Base-by-base conservation (phyloP, 768 basidiomycete genomes). In the Gautieria morchelliformis region DNA sequence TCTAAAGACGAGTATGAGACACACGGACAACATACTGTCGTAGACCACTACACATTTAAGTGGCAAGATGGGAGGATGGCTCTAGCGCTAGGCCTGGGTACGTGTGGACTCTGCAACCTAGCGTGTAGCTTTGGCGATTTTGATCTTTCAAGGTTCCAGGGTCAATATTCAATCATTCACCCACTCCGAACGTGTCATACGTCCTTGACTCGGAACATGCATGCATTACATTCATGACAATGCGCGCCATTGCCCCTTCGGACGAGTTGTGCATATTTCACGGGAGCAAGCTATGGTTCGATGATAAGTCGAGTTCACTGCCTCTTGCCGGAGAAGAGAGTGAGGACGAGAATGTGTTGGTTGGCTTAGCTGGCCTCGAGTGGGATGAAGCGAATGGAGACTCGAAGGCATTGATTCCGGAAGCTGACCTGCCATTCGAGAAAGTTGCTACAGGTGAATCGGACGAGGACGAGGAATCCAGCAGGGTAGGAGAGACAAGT, bases 221-320 rank as follows among this genome's bases (percentile, higher is more conserved):
- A 58, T 79, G 81, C 9, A 88, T 91, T 60, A 73, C 72, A 57
- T 91, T 84, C 63, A 76, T 72, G 1, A 81, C 87, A 0, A 69
- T 71, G 5, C 78, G 80, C 6, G 65, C 73, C 22, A 70, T 93
- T 32, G 59, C 74, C 15, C 64, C 73, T 1, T 82, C 75, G 30
- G 87, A 93, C 63, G 90, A 93, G 66, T 75, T 91, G 12, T 87
- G 83, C 63, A 89, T 92, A 59, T 88, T 80, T 65, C 87, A 90
- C 63, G 86, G 83, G 3, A 79, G 80, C 58, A 78, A 78, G 20
- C 74, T 85, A 5, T 84, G 83, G 84, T 85, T 84, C 60, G 65
- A 76, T n/a, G 75, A 66, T 19, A 50, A 48, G 3, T n/a, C 52
- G 15, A 17, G 35, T 44, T 27, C 19, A 15, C 32, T 14, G 20